Evolutionary conservation across 768 basidiomycete genomes (phyloP).

Genomic region (Mycena haematopus): DNA sequence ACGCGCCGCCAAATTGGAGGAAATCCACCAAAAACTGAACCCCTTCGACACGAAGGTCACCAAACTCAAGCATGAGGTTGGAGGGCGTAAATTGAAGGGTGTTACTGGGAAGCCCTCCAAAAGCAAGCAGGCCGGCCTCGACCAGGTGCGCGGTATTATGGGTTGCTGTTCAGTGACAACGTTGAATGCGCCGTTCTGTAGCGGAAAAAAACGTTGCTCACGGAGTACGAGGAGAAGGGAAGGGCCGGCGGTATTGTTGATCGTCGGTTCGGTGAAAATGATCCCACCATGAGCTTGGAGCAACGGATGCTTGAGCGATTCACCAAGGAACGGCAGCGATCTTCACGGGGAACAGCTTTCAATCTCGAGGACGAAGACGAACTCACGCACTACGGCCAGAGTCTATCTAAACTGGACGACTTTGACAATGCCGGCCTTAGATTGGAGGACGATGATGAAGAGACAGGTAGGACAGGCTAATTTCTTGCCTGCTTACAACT

Average conservation of each 20-base stretch:
- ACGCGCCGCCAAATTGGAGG: slow-evolving; percentile 76
- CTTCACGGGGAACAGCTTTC: slow-evolving; percentile 79
- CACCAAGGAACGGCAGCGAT: slow-evolving; percentile 84
- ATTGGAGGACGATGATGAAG: slow-evolving; percentile 66
- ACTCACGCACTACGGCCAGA: slow-evolving; percentile 91
- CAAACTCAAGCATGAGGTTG: slow-evolving; percentile 91
- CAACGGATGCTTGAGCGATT: slow-evolving; percentile 98
- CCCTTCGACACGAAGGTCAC: slow-evolving; percentile 95
- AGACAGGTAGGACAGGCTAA: slow-evolving; percentile 43
- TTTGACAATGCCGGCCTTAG: slow-evolving; percentile 75
- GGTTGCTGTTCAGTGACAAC: background rate
- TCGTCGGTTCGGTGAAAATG: slow-evolving; percentile 94
- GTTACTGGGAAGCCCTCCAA: slow-evolving; percentile 82
- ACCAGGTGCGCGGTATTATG: slow-evolving; percentile 63
- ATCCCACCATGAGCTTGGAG: slow-evolving; percentile 90
- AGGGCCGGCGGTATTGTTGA: slow-evolving; percentile 91
- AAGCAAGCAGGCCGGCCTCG: slow-evolving; percentile 89
- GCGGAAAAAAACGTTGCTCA: slow-evolving; percentile 88
- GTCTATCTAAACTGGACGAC: slow-evolving; percentile 83
- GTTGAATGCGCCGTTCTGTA: slow-evolving; percentile 40
- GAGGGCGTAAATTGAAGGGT: slow-evolving; percentile 86
- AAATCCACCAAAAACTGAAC: slow-evolving; percentile 87
- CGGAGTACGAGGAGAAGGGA: slow-evolving; percentile 83
- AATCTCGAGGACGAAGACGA: slow-evolving; percentile 93
- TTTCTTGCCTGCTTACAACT: background rate